phyloP scores from a whole-genome alignment of 2,329 filamentous ascomycete species.

The Escovopsis sp. region DNA sequence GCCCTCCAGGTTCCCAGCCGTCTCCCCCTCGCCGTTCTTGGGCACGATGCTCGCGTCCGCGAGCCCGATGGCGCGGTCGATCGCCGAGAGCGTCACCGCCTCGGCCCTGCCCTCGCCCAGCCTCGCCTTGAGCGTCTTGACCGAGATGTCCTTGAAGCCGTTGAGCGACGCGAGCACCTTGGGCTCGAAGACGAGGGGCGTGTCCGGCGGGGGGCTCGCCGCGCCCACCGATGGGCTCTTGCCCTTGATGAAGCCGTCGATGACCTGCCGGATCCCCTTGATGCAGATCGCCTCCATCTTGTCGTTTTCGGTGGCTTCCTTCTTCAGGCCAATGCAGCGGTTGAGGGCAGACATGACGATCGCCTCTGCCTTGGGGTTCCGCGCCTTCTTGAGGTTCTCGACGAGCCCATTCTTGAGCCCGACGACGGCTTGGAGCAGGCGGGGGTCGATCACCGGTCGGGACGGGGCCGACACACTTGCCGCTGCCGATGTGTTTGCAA shows the following conservation, averaged over 20 bases:
- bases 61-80: slow-evolving; percentile 35
- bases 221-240: slow-evolving; percentile 20
- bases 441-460: slow-evolving; percentile 28
- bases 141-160: slow-evolving; percentile 31
- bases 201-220: slow-evolving; percentile 11
- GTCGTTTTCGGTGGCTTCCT: slow-evolving; percentile 27
- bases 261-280: slow-evolving; percentile 26
- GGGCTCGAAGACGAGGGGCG: slow-evolving; percentile 21
- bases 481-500: slow-evolving; percentile 10
- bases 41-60: slow-evolving; percentile 28
- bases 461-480: slow-evolving; percentile 8
- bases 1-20: slow-evolving; percentile 21
- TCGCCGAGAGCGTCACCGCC: slow-evolving; percentile 32
- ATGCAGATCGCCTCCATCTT: slow-evolving; percentile 33
- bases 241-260: slow-evolving; percentile 27
- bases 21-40: slow-evolving; percentile 18
- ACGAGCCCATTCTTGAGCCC: slow-evolving; percentile 33
- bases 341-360: slow-evolving; percentile 40
- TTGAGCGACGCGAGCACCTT: slow-evolving; percentile 27
- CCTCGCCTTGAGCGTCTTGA: slow-evolving; percentile 25
- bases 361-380: slow-evolving; percentile 27
- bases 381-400: slow-evolving; percentile 28
- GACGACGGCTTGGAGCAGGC: slow-evolving; percentile 26
- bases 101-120: slow-evolving; percentile 29
- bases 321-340: slow-evolving; percentile 33